phyloP scores from a whole-genome alignment of 2,329 filamentous ascomycete species.

The Trichoderma polysporum region DNA sequence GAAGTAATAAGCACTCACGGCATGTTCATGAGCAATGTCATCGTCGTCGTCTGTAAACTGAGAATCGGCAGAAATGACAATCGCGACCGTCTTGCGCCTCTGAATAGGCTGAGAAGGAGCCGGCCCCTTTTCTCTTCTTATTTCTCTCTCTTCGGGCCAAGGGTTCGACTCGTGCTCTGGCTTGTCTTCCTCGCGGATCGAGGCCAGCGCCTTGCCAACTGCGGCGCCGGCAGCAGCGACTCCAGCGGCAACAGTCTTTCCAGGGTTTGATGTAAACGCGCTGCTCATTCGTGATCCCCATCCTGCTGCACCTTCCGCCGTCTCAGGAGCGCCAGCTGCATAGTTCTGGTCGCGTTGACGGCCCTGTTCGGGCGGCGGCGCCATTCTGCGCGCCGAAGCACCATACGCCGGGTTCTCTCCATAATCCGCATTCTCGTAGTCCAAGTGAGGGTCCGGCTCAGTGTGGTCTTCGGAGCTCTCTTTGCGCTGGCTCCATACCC shows the following conservation, averaged over 20 bases:
- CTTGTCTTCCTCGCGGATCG: constrained; percentile 81
- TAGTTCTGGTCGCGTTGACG: constrained; percentile 43
- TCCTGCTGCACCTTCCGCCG: constrained; percentile 38
- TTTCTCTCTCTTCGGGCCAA: constrained; percentile 87
- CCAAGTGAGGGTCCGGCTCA: constrained; percentile 52
- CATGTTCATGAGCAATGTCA: constrained; percentile 69
- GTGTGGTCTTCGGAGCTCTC: constrained; percentile 71
- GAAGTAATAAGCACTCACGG: constrained; percentile 56
- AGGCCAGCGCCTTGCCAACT: constrained; percentile 77
- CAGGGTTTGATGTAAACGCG: constrained; percentile 78
- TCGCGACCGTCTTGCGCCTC: constrained; percentile 75
- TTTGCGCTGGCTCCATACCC: constrained; percentile 88
- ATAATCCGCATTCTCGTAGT: constrained; percentile 50
- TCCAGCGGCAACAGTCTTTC: constrained; percentile 76
- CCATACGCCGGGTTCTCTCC: constrained; percentile 54
- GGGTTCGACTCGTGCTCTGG: constrained; percentile 83
- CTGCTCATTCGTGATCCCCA: constrained; percentile 78
- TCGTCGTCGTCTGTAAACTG: constrained; percentile 58
- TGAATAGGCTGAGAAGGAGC: constrained; percentile 35
- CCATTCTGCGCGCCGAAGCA: constrained; percentile 38
- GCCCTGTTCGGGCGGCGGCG: constrained; percentile 2
- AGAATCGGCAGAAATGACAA: constrained; percentile 81
- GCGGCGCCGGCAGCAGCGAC: constrained; percentile 80
- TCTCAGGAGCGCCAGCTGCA: constrained; percentile 31
- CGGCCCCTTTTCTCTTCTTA: constrained; percentile 52